Conservation (phyloP, 148 eudicot genomes). For the Agrostemma githago region DNA sequence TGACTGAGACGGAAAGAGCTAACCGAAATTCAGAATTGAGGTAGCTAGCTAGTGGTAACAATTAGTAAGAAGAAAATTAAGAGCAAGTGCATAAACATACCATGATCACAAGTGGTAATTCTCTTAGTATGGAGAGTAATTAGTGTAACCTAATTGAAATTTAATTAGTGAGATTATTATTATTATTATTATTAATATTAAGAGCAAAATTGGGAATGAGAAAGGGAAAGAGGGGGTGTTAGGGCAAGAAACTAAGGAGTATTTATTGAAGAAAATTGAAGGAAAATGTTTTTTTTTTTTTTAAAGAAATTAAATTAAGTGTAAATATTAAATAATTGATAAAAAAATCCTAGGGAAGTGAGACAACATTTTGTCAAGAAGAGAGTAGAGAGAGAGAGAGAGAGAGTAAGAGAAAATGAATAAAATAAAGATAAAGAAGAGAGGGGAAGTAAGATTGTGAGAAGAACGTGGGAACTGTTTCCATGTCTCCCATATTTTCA, state of each 20-base stretch:
- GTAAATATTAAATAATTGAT: constrained; percentile 14
- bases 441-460: constrained; percentile 20
- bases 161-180: not conserved
- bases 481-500: constrained; percentile 52
- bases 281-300: not conserved
- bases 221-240: constrained; percentile 27
- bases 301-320: constrained; percentile 16
- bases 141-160: not conserved
- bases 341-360: constrained; percentile 44
- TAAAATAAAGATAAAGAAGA: not conserved
- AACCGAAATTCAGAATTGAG: not conserved
- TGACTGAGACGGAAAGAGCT: no score
- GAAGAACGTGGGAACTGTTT: constrained; percentile 92
- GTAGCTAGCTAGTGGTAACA: not conserved
- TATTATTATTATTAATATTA: not conserved
- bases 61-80: not conserved
- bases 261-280: constrained; percentile 73
- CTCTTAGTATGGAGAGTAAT: not conserved
- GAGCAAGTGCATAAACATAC: constrained; percentile 27
- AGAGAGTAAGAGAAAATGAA: constrained; percentile 4
- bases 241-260: constrained; percentile 40
- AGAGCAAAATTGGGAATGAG: constrained; percentile 10
- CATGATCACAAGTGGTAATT: constrained; percentile 42
- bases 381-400: constrained; percentile 7
- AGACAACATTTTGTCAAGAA: constrained; percentile 59